These are phyloP conservation scores for Dioszegia hungarica DNA, from an alignment of 768 basidiomycete species.

Conservation along the genomic window DNA sequence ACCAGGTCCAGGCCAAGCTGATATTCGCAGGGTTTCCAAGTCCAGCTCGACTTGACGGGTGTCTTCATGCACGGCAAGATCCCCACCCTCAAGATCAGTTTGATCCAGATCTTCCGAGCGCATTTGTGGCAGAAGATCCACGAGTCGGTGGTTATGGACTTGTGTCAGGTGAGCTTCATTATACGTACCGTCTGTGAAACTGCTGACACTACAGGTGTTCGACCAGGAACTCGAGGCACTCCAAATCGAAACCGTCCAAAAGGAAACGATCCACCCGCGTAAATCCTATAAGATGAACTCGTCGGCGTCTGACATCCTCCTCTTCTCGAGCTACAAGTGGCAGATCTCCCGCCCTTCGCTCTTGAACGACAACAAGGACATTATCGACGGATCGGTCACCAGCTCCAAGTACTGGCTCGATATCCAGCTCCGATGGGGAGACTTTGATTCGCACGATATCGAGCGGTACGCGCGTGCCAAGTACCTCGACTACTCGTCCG, in stretches of 20 bases:
- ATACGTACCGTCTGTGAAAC: too few relatives aligned
- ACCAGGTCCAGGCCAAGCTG: constrained; percentile 54
- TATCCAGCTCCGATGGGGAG: constrained; percentile 59
- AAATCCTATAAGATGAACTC: constrained; percentile 99
- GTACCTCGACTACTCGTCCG: constrained; percentile 85
- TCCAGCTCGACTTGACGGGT: constrained; percentile 87
- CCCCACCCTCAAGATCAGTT: constrained; percentile 75
- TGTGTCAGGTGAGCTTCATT: too few relatives aligned
- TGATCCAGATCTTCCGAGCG: constrained; percentile 99
- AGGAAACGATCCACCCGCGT: constrained; percentile 98
- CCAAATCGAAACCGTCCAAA: constrained; percentile 98
- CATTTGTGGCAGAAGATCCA: constrained; percentile 97
- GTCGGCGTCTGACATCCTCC: constrained; percentile 94
- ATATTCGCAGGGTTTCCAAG: constrained; percentile 96
- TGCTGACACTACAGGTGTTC: constrained; percentile 68
- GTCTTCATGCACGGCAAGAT: constrained; percentile 86
- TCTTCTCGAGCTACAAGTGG: constrained; percentile 91
- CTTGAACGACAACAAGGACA: constrained; percentile 91
- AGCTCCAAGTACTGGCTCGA: constrained; percentile 99
- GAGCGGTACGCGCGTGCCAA: constrained; percentile 98
- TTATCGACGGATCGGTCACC: constrained; percentile 85
- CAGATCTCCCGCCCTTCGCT: constrained; percentile 94
- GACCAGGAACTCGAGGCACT: constrained; percentile 97
- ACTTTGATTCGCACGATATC: constrained; percentile 98
- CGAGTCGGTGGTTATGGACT: too few relatives aligned